Base-by-base conservation (phyloP, 2,329 filamentous ascomycete genomes). In the Bisporella sp. region DNA sequence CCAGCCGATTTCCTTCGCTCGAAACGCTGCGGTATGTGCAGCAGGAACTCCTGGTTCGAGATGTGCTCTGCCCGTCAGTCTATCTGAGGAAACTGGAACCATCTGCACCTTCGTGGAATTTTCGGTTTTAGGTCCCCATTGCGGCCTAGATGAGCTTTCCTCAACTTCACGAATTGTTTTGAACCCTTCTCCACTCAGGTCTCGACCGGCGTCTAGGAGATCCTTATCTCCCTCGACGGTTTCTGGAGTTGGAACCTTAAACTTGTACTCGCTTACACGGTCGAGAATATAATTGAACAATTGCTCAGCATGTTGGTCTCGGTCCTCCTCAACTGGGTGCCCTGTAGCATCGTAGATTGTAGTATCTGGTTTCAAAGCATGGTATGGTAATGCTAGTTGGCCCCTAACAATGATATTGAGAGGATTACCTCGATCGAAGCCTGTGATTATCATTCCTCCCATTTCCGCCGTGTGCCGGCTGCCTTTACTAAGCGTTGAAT, bases 381-480 rank as follows among this genome's bases (percentile, higher is more conserved):
- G 89, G 65, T 95, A 96, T 12, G 84, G 84, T 21, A 99, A 77
- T 30, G 86, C 87, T 45, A 99, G 77, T 68, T 99, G 95, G 12
- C 89, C 91, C 58, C 93, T 84, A 50, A 99, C 84, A 53, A 99
- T 82, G 45, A 91, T 81, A 65, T 96, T 95, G 59, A 99, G 72
- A 5, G 93, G 93, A 61, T 99, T 99, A 13, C 95, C 95, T 57
- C 89, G 82, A 58, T 97, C 90, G 65, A 97, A 99, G 0, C 93
- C 93, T 33, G 95, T 96, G 54, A 99, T 90, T 53, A 99, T 97
- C 76, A 99, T 96, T 49, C 92, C 93, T 31, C 93, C 93, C 84
- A 96, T 95, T 67, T 99, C 93, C 32, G 89, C 93, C 21, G 91
- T 97, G 63, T 85, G 86, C 46, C 81, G 73, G 54, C 75, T 78